Conservation (phyloP, 2,329 filamentous ascomycete species). For the Aureobasidium sp. region DNA sequence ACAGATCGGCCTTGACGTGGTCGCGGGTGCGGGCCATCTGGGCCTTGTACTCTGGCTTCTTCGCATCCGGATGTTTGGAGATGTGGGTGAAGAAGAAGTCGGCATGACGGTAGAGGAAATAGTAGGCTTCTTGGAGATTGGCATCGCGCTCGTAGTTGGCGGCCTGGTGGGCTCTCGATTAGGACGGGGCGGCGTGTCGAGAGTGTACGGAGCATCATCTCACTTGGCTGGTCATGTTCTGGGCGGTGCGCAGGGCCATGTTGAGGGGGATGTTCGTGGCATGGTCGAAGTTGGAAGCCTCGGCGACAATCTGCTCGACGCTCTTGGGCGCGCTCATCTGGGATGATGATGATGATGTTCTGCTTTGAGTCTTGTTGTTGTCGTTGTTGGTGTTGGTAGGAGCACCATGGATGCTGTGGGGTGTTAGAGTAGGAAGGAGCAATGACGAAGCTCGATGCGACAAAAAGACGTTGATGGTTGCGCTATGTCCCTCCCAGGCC, state of each 20-base stretch:
- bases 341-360: not conserved
- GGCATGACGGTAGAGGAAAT: slow-evolving; percentile 85
- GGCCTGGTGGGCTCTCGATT: slow-evolving; percentile 49
- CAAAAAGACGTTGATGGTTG: slow-evolving; percentile 10
- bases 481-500: not conserved
- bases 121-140: slow-evolving; percentile 80
- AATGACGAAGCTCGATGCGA: not conserved
- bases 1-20: slow-evolving; percentile 57
- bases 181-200: slow-evolving; percentile 15
- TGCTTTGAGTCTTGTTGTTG: not conserved
- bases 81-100: slow-evolving; percentile 73
- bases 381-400: not conserved
- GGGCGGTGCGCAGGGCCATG: slow-evolving; percentile 74
- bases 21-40: slow-evolving; percentile 51
- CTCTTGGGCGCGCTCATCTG: slow-evolving; percentile 50
- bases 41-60: slow-evolving; percentile 51
- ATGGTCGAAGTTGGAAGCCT: slow-evolving; percentile 75
- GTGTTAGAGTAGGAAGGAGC: not conserved
- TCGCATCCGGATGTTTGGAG: slow-evolving; percentile 67
- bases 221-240: slow-evolving; percentile 75
- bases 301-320: slow-evolving; percentile 67
- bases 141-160: slow-evolving; percentile 77
- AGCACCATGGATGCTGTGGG: not conserved
- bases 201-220: slow-evolving; percentile 18
- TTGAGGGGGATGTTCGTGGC: slow-evolving; percentile 68